Evolutionary conservation across 2,329 filamentous ascomycete genomes (phyloP).

Genomic region (Aureobasidium sp.): DNA sequence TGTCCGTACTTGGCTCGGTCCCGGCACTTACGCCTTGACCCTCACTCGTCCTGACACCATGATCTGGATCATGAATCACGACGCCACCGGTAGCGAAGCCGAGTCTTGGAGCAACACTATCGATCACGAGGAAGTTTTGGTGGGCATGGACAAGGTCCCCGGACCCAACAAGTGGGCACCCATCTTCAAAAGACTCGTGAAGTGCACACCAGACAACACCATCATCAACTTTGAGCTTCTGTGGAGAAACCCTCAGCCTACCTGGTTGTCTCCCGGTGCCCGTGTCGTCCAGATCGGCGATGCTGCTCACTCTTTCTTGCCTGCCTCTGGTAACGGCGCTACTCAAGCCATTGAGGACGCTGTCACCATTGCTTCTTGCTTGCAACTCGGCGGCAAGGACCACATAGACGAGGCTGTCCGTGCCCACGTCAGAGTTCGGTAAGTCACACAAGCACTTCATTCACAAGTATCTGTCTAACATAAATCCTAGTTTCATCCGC

Average conservation of each 20-base stretch:
- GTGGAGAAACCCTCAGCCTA: slow-evolving; percentile 34
- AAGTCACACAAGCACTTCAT: slow-evolving; percentile 15
- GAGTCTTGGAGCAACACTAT: slow-evolving; percentile 42
- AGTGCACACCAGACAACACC: slow-evolving; percentile 36
- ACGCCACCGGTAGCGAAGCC: slow-evolving; percentile 36
- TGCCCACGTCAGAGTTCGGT: slow-evolving; percentile 35
- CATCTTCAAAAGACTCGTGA: slow-evolving; percentile 39
- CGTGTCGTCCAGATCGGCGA: slow-evolving; percentile 40
- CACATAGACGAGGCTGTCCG: slow-evolving; percentile 33
- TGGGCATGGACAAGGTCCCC: slow-evolving; percentile 37
- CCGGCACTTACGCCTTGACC: slow-evolving; percentile 37
- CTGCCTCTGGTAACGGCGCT: slow-evolving; percentile 38
- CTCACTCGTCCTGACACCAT: slow-evolving; percentile 39
- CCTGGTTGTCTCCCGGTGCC: slow-evolving; percentile 35
- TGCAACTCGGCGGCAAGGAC: slow-evolving; percentile 37
- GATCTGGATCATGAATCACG: slow-evolving; percentile 45
- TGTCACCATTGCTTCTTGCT: slow-evolving; percentile 37
- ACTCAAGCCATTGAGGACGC: slow-evolving; percentile 42
- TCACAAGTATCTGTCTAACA: slow-evolving; percentile 5
- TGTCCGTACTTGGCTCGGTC: slow-evolving; percentile 38
- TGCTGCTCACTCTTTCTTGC: slow-evolving; percentile 38
- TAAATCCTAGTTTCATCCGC: slow-evolving; percentile 34
- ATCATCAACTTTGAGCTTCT: slow-evolving; percentile 43
- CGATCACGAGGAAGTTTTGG: slow-evolving; percentile 37
- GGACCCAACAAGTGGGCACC: slow-evolving; percentile 37